Base-by-base conservation (phyloP, 345 rosid genomes). In the Lumnitzera racemosa region DNA sequence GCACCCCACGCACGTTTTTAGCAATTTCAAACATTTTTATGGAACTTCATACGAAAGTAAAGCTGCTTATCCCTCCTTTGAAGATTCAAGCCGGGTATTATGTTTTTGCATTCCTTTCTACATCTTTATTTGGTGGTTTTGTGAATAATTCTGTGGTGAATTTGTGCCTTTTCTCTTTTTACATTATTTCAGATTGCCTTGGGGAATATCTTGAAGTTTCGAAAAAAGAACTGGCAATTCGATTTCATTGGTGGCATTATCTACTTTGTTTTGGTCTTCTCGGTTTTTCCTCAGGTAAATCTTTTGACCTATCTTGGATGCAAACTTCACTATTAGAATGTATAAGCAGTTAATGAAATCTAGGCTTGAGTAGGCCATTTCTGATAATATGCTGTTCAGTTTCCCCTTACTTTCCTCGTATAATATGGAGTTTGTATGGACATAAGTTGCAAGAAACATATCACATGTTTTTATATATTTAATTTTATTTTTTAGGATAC, bases 151-250 rank as follows among this genome's bases (percentile, higher is more conserved):
- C 20, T 36, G 24, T 63, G 13, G 55, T 62, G 63, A n/a, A 24
- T 51, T 59, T 41, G n/a, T 16, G 46, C 53, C 12, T 54, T 31
- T 68, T 70, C 63, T 63, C 12, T 25, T 23, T 69, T 14, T 57
- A 24, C 12, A 55, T 68, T 36, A 51, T 47, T 68, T 70, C 88
- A 94, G 99, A 94, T 90, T 77, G 99, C 99, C 58, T 59, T 94
- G 81, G 99, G 99, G 73, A 94, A 94, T 76, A 94, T 94, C 74
- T 78, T 94, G 86, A 94, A 94, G 83, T 94, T 94, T 59, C 86
- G 97, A 67, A 94, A 90, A 83, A 94, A 88, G 83, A 94, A 94
- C 70, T 94, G 97, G 99, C 99, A 94, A 51, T 94, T 94, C 63
- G 99, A 94, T 82, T 81, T 90, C 66, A 94, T 94, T 55, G 99